Evolutionary conservation across 805 yeast genomes (phyloP).

Genomic region (Sungouiella thailandica): DNA sequence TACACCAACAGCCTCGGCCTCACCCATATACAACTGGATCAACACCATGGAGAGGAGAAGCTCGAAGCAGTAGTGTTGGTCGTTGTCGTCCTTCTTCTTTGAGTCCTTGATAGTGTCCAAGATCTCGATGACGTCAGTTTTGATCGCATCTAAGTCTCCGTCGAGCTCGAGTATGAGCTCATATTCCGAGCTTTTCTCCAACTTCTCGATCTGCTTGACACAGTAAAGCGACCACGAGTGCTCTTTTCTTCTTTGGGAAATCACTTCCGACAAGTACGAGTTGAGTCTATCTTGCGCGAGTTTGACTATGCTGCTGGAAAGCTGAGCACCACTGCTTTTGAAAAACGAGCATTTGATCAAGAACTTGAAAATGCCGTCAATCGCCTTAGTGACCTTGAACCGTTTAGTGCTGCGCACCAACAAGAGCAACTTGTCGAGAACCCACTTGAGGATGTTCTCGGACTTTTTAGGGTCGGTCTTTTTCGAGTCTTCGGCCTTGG

Average conservation of each 20-base stretch:
- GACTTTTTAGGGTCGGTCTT: slow-evolving; percentile 22
- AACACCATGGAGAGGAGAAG: slow-evolving; percentile 70
- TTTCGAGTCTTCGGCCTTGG: slow-evolving; percentile 8
- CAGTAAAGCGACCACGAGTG: slow-evolving; percentile 61
- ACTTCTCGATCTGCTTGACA: slow-evolving; percentile 30
- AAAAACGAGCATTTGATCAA: slow-evolving; percentile 42
- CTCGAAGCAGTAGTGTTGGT: slow-evolving; percentile 63
- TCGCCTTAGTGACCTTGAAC: slow-evolving; percentile 18
- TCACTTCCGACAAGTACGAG: slow-evolving; percentile 59
- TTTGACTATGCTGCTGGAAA: slow-evolving; percentile 32
- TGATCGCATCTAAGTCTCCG: slow-evolving; percentile 48
- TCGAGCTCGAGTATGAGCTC: slow-evolving; percentile 44
- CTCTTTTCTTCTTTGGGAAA: slow-evolving; percentile 41
- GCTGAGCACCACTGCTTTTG: slow-evolving; percentile 13
- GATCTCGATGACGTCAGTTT: slow-evolving; percentile 43
- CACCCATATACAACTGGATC: slow-evolving; percentile 73
- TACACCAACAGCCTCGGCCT: slow-evolving; percentile 68
- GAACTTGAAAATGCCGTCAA: slow-evolving; percentile 34
- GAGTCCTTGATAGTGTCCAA: slow-evolving; percentile 30
- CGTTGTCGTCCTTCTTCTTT: slow-evolving; percentile 17
- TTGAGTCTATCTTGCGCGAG: slow-evolving; percentile 59
- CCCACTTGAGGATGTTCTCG: slow-evolving; percentile 48
- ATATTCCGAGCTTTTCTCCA: slow-evolving; percentile 19
- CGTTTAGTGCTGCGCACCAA: slow-evolving; percentile 45
- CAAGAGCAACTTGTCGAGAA: slow-evolving; percentile 52